Percentiles rank a stretch among this genome's conserved stretches.
These are phyloP conservation scores for Aeschynomene evenia DNA, from an alignment of 306 rosid genomes.

Conservation along the genomic window DNA sequence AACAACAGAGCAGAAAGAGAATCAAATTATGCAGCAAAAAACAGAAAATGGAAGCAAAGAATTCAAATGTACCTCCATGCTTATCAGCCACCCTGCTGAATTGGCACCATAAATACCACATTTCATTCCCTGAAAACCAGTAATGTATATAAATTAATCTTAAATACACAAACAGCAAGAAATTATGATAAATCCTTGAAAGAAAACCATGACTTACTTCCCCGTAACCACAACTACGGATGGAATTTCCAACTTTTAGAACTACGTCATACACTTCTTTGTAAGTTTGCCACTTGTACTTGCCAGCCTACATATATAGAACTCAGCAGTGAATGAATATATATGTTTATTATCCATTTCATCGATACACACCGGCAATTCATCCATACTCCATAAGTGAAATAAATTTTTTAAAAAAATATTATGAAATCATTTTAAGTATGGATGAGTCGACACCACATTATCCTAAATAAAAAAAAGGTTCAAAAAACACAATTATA, in stretches of 20 bases:
- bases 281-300: constrained; percentile 75
- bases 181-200: neutral
- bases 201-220: constrained; percentile 49
- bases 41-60: neutral
- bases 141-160: neutral
- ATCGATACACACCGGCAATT: too few relatives aligned
- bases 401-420: too few relatives aligned
- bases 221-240: constrained; percentile 56
- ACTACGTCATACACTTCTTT: constrained; percentile 64
- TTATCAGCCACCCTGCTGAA: constrained; percentile 73
- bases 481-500: neutral
- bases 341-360: too few relatives aligned
- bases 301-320: constrained; percentile 81
- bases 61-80: constrained; percentile 72
- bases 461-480: neutral
- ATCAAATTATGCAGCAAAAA: neutral
- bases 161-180: neutral
- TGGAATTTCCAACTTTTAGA: constrained; percentile 62
- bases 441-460: too few relatives aligned
- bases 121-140: constrained; percentile 60
- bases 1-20: constrained; percentile 1
- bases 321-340: too few relatives aligned
- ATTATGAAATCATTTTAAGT: too few relatives aligned
- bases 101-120: constrained; percentile 91
- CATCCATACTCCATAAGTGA: too few relatives aligned